Evolutionary conservation across 352 stramenopile genomes (phyloP).

Genomic region (Phytophthora meadii): DNA sequence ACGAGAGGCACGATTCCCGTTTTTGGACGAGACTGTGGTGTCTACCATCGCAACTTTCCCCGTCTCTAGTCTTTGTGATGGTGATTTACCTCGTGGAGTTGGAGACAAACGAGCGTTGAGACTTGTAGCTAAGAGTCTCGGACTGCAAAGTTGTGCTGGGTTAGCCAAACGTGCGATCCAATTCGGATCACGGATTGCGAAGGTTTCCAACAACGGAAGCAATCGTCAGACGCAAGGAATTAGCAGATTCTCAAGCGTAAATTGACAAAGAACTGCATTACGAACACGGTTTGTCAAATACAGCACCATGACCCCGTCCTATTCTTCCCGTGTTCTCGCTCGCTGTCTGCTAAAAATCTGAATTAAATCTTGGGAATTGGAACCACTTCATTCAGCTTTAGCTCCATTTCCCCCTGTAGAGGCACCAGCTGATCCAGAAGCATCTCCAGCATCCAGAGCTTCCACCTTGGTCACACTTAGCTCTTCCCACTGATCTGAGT

Average conservation of each 20-base stretch:
- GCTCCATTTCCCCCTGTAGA: slow-evolving; percentile 13
- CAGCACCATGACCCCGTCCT: not conserved
- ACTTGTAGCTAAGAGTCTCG: slow-evolving; percentile 73
- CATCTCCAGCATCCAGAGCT: slow-evolving; percentile 37
- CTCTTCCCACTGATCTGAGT: slow-evolving; percentile 84
- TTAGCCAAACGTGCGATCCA: slow-evolving; percentile 96
- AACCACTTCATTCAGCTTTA: slow-evolving; percentile 22
- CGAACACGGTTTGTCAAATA: not conserved
- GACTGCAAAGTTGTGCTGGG: slow-evolving; percentile 60
- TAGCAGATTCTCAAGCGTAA: slow-evolving; percentile 39
- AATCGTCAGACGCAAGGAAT: slow-evolving; percentile 60
- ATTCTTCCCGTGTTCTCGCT: too few species aligned
- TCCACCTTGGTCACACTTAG: slow-evolving; percentile 76
- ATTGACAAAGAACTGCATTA: not conserved
- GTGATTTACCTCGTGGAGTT: slow-evolving; percentile 70
- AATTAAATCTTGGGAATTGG: slow-evolving; percentile 4
- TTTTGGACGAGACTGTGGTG: slow-evolving; percentile 94
- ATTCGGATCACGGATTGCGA: slow-evolving; percentile 93
- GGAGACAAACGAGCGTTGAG: slow-evolving; percentile 94
- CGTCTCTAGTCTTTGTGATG: slow-evolving; percentile 81
- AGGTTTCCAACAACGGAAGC: slow-evolving; percentile 81
- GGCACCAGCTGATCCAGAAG: slow-evolving; percentile 13
- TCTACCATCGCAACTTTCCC: slow-evolving; percentile 71
- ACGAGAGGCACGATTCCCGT: slow-evolving; percentile 95
- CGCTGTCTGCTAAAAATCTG: too few species aligned